Percentiles rank a stretch among this genome's conserved stretches.
Conservation (phyloP, 176 grass and related monocot genomes). For the Paspalum notatum region DNA sequence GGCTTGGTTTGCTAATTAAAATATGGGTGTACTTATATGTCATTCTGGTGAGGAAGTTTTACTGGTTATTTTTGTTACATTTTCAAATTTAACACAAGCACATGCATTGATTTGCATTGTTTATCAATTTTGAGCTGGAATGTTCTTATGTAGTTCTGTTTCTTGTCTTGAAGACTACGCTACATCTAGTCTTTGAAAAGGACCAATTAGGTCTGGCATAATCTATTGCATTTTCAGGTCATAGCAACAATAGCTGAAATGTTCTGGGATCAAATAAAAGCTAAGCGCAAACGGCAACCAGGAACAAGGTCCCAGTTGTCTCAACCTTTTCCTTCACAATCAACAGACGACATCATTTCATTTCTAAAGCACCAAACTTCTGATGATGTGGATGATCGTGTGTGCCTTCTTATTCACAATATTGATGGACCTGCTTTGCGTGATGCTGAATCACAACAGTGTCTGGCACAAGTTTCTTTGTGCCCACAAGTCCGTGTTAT, state of each 20-base stretch:
- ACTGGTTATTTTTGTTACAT: neutral
- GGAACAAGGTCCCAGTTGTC: constrained; percentile 55
- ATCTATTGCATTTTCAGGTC: constrained; percentile 63
- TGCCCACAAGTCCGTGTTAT: constrained; percentile 70
- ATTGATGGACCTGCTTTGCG: constrained; percentile 88
- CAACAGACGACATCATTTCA: constrained; percentile 73
- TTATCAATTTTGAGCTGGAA: neutral
- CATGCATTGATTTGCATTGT: constrained; percentile 27
- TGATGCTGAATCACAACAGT: constrained; percentile 82
- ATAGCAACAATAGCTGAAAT: constrained; percentile 72
- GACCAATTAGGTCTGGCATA: neutral
- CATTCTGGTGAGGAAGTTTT: neutral
- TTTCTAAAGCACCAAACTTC: constrained; percentile 65
- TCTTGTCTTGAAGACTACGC: neutral
- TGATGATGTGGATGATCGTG: constrained; percentile 36
- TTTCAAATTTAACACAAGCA: neutral
- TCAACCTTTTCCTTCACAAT: constrained; percentile 64
- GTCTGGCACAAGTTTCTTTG: constrained; percentile 76
- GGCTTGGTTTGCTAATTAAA: neutral
- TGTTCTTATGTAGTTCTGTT: neutral
- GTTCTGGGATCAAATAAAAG: constrained; percentile 74
- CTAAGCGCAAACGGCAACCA: constrained; percentile 50
- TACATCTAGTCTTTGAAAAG: constrained; percentile 5
- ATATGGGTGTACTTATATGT: neutral
- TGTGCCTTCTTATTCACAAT: constrained; percentile 86